Conservation (phyloP, 345 rosid species). For the Schrenkiella parvula region DNA sequence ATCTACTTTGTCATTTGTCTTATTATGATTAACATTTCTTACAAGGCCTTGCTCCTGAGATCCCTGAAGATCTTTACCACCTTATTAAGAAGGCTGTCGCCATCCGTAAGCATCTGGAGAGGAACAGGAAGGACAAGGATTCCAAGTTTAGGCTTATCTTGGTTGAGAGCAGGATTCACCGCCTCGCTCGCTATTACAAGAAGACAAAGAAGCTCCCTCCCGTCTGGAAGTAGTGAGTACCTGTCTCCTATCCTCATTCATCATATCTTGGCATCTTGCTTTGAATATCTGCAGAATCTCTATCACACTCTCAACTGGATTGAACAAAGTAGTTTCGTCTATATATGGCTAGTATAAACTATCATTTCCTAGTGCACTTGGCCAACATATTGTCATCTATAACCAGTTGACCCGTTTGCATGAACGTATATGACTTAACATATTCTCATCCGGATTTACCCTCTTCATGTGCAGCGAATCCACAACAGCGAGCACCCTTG, state of each 20-base stretch:
- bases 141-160: conserved; percentile 67
- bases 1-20: not conserved
- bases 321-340: not conserved
- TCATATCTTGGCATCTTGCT: not conserved
- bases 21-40: not conserved
- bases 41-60: conserved; percentile 62
- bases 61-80: conserved; percentile 67
- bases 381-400: not conserved
- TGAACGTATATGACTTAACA: not conserved
- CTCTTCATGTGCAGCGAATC: conserved; percentile 49
- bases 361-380: not conserved
- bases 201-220: conserved; percentile 82
- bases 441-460: not conserved
- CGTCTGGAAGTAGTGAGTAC: conserved; percentile 66
- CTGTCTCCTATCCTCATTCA: not conserved
- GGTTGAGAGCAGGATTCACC: conserved; percentile 74
- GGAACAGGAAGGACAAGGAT: conserved; percentile 76
- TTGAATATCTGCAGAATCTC: not conserved
- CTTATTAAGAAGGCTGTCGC: conserved; percentile 79
- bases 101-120: conserved; percentile 65
- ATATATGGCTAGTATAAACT: not conserved
- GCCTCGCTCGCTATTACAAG: conserved; percentile 74
- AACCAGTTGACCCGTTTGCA: not conserved
- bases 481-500: conserved; percentile 65
- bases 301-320: not conserved